Base-by-base conservation (phyloP, 768 basidiomycete genomes). In the Steccherinum ochraceum region DNA sequence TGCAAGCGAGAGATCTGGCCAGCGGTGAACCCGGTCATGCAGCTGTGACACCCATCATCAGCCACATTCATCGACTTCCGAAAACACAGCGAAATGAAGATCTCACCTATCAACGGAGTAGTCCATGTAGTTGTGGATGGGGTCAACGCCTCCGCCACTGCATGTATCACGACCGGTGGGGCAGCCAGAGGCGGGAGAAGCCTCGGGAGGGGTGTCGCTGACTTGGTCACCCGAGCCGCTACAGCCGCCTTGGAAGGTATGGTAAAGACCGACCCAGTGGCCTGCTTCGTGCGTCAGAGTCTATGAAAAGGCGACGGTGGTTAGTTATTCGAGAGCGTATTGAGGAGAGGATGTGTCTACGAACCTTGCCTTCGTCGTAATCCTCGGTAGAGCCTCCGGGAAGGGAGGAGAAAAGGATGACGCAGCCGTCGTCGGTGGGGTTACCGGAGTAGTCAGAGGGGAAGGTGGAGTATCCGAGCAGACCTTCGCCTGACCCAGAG, bases 191-290 rank as follows among this genome's bases (percentile, higher is more conserved):
- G 50, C 74, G 49, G 73, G 51, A 19, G 64, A 68, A 1, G 71
- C 60, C 61, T 78, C 78, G 16, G 75, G 61, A 12, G 77, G 77
- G 1, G 75, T 78, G 56, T 77, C 76, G 12, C 57, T 57, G 50
- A 79, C 75, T 20, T 46, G 53, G 58, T 79, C 77, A 23, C 75
- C 77, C 25, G 56, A 51, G 40, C 55, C 49, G 45, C 39, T 43
- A 66, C 72, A 77, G 19, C 75, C 74, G 40, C 76, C 75, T 59
- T 81, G 74, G 74, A 79, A 80, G 21, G 79, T 78, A 66, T 80
- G 78, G 64, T 72, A 80, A 21, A 80, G 69, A 23, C 80, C 79
- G 52, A 78, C 66, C 79, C 80, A 82, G 65, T 81, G 79, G n/a
- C 79, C 78, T 45, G 71, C 73, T 62, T 82, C 80, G 59, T 82